Evolutionary conservation across 176 grass and related monocot genomes (phyloP).

Genomic region (Urochloa ruziziensis): DNA sequence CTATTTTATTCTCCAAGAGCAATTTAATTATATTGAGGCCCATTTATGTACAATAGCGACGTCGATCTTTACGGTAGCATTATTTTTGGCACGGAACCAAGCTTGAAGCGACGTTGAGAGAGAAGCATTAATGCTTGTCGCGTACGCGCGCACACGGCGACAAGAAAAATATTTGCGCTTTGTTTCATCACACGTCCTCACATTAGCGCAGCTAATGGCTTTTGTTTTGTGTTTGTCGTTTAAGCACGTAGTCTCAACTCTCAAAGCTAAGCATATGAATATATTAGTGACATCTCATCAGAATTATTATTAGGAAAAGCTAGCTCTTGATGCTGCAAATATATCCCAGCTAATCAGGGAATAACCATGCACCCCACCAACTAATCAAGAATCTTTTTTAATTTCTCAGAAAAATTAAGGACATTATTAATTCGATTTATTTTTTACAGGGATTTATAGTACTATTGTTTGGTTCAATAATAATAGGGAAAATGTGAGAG

Average conservation of each 20-base stretch:
- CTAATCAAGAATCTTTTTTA: background rate
- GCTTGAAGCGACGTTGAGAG: constrained; percentile 34
- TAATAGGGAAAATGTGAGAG: background rate
- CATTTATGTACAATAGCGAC: constrained; percentile 23
- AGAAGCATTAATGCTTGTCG: constrained; percentile 34
- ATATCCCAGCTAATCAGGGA: background rate
- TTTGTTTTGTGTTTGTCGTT: constrained; percentile 51
- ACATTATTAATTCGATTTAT: background rate
- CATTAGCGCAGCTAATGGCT: constrained; percentile 42
- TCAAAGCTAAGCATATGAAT: background rate
- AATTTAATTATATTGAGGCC: background rate
- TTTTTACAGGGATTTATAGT: background rate
- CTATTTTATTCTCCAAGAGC: background rate
- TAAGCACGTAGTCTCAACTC: constrained; percentile 41
- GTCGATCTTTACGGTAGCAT: constrained; percentile 32
- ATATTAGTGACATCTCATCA: constrained; percentile 9
- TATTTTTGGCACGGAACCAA: constrained; percentile 36
- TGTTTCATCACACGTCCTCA: constrained; percentile 60
- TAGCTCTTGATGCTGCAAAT: constrained; percentile 15
- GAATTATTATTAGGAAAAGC: background rate
- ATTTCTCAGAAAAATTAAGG: background rate
- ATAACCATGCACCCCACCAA: background rate
- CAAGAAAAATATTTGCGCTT: constrained; percentile 49
- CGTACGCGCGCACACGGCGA: constrained; percentile 26
- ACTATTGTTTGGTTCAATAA: background rate